Evolutionary conservation across 768 basidiomycete species (phyloP), one percentile per base, ranked within the genome.

Genomic region (Dacryopinax spathularia): DNA sequence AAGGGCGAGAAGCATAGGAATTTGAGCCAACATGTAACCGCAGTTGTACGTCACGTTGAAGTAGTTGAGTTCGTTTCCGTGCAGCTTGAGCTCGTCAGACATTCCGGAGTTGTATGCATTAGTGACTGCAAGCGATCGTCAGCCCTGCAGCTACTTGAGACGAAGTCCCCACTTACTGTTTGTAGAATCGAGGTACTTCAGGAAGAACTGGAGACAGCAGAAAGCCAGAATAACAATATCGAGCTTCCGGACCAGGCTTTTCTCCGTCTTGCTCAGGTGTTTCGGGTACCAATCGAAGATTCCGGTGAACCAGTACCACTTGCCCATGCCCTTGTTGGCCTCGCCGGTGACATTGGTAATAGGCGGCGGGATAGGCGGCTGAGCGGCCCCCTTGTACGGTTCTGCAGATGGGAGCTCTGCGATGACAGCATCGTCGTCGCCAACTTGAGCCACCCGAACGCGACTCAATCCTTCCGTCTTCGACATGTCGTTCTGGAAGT

Each of bases 101-200:
- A 89, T 87, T 5, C 87, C 87, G 4, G 84, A 86, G 20, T 87
- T 84, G 48, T 86, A 88, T 12, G 87, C 87, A 72, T 88, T 88
- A 67, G 78, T 77, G 31, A 88, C 48, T 56, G 29, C 25, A 7
- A 9, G 15, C 13, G 3, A 29, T 15, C 25, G 31, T 56, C 3
- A 56, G 48, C 29, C 15, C 15, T 3, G 25, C 6, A 31, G 15
- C 3, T 9, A 10, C 6, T 9, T 3, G 25, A 20, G 15, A 56
- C 4, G 22, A 25, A 29, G n/a, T n/a, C n/a, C n/a, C n/a, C 48
- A 29, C 48, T 56, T 56, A 56, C 48, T 56, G 29, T 56, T 56
- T 5, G 13, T 56, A 10, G 48, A 56, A 29, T 56, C 48, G 48
- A 56, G 48, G 31, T 27, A 56, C 48, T 56, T 56, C 13, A 56